Base-by-base conservation (phyloP, 441 rosid species). In the Dalechampia spathulata region DNA sequence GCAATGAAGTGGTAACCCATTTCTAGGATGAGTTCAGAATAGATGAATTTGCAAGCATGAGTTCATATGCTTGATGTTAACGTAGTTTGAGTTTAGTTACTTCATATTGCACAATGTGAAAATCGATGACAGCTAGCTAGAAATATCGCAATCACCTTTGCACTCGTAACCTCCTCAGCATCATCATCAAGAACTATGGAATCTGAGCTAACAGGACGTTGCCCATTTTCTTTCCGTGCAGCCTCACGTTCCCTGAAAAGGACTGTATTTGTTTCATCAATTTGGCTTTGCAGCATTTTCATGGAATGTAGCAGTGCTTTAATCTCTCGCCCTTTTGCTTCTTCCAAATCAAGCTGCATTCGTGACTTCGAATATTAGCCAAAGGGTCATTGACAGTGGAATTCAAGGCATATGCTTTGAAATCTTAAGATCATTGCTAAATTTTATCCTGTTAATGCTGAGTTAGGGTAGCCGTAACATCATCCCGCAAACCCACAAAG, bases 81-180 rank as follows among this genome's bases (percentile, higher is more conserved):
- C n/a, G n/a, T n/a, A n/a, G n/a, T n/a, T n/a, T n/a, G n/a, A n/a
- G n/a, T n/a, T n/a, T n/a, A n/a, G n/a, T n/a, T n/a, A n/a, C n/a
- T n/a, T n/a, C n/a, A n/a, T n/a, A n/a, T n/a, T n/a, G n/a, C n/a
- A n/a, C n/a, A 45, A 52, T 9, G 34, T 13, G 20, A 45, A 32
- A 28, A 25, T 52, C 45, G 46, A 63, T 20, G 20, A 41, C 48
- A 51, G 8, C 16, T 16, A 42, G 34, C 14, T 25, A 49, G 17
- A 55, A 21, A 52, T 51, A 58, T 43, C 50, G 60, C 26, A 49
- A 61, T 55, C 77, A 88, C 96, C 95, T 84, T 84, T 61, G 85
- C 60, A 64, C 61, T 73, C 60, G 74, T 79, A 11, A 74, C 55
- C 50, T 61, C 54, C 59, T 76, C 73, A 30, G 73, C 57, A 56